Evolutionary conservation across 108 stramenopile species (phyloP).

Genomic region (Mayamaea pseudoterrestris): DNA sequence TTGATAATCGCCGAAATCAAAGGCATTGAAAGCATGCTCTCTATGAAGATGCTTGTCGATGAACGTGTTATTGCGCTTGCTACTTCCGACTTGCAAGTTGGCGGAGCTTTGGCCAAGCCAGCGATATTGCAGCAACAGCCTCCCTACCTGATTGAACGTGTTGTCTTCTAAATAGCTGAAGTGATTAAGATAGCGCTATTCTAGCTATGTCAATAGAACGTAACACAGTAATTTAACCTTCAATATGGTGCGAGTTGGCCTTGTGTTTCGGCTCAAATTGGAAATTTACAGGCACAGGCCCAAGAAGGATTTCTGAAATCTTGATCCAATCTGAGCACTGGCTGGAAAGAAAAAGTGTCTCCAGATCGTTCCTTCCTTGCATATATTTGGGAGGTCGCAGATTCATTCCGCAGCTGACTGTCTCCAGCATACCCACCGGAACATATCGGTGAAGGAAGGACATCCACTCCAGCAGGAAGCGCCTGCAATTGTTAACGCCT

Average conservation of each 20-base stretch:
- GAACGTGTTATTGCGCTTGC: too few relatives aligned
- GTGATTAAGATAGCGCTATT: too few relatives aligned
- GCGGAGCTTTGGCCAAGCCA: too few relatives aligned
- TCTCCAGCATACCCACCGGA: slow-evolving; percentile 84
- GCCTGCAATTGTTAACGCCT: slow-evolving; percentile 88
- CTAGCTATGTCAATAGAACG: too few relatives aligned
- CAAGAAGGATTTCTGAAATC: slow-evolving; percentile 92
- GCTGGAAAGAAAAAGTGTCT: slow-evolving; percentile 39
- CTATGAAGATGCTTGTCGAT: too few relatives aligned
- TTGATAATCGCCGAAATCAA: too few relatives aligned
- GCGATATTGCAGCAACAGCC: too few relatives aligned
- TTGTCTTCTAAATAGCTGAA: too few relatives aligned
- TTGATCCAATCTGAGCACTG: slow-evolving; percentile 88
- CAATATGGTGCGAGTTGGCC: slow-evolving; percentile 47
- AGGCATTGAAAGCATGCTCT: too few relatives aligned
- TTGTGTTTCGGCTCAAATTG: slow-evolving; percentile 90
- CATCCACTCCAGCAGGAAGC: slow-evolving; percentile 96
- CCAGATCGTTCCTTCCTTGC: slow-evolving; percentile 37
- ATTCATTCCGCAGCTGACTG: slow-evolving; percentile 86
- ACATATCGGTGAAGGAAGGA: slow-evolving; percentile 93
- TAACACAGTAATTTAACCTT: slow-evolving; percentile 2
- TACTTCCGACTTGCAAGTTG: too few relatives aligned
- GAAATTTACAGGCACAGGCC: slow-evolving; percentile 86
- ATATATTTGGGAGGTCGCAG: slow-evolving; percentile 78
- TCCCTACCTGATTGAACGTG: too few relatives aligned